Base-by-base conservation (phyloP, 2,329 filamentous ascomycete genomes). In the Nemania serpens region DNA sequence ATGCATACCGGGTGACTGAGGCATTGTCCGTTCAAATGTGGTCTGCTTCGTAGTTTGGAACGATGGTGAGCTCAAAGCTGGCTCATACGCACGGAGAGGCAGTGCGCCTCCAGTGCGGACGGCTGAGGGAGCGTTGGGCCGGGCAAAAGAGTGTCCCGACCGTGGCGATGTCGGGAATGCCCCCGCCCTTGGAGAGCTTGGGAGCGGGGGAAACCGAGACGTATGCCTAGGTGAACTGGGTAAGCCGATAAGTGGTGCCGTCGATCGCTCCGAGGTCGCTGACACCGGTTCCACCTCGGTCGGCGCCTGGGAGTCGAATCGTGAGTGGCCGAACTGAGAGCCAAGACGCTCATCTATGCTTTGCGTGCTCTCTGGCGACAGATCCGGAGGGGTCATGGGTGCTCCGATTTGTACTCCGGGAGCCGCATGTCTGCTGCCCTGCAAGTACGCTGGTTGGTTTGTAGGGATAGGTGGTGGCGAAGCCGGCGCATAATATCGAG, bases 1-100 rank as follows among this genome's bases (percentile, higher is more conserved):
- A 47, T 83, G 84, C 22, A 85, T 79, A 1, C 83, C 84, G 0
- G 75, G 76, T 2, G 87, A 86, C 2, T 84, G 85, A 58, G 84
- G 69, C 1, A 84, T 82, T 0, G 76, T 78, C 34, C 86, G 79
- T 69, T 88, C 86, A 63, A 89, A 84, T 1, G 87, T 83, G 0
- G 87, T 89, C 72, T 88, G 85, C 76, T 87, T 88, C 29, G 84
- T 85, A 3, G 78, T 81, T 54, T 79, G 77, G 36, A 76, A 74
- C 5, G 79, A 78, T 4, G 84, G 84, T 29, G 84, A 85, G 52
- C 74, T 74, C 48, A 85, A 63, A 1, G 82, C 71, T n/a, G 83
- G 80, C 70, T 88, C 85, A 65, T 87, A 88, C 6, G 85, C 84
- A 62, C 86, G 83, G 54, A 88, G 76, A 0, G 86, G 86, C 41